These are phyloP conservation scores for Przewalskia tangutica DNA, from an alignment of 257 asterid genomes.

Conservation along the genomic window DNA sequence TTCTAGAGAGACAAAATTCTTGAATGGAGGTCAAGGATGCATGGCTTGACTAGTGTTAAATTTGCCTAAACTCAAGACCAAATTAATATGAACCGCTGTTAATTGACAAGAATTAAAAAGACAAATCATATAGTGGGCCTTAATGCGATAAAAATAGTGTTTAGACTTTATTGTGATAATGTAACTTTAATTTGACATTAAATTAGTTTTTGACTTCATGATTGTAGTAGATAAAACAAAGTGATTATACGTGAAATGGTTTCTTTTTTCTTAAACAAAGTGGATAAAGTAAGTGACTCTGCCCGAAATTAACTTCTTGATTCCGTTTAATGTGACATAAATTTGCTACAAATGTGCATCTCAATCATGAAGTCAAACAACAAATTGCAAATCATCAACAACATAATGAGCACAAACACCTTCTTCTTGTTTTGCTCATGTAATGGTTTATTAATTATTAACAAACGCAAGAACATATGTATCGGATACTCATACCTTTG, in stretches of 20 bases:
- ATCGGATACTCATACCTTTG: neutral
- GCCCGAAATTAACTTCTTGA: too few relatives aligned
- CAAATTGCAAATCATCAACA: neutral
- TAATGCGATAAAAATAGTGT: neutral
- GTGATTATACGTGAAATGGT: too few relatives aligned
- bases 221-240: neutral
- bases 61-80: neutral
- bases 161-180: neutral
- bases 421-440: too few relatives aligned
- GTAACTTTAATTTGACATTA: neutral
- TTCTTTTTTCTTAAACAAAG: too few relatives aligned
- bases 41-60: neutral
- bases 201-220: neutral
- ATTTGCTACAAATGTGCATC: neutral
- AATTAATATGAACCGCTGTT: neutral
- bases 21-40: neutral
- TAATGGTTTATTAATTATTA: too few relatives aligned
- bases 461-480: neutral
- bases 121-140: neutral
- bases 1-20: slow-evolving; percentile 6
- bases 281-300: too few relatives aligned
- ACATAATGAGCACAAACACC: neutral
- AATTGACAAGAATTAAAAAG: neutral
- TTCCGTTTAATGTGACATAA: too few relatives aligned
- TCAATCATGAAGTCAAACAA: neutral